Percentiles rank a stretch among this genome's conserved stretches.
Conservation (phyloP, 2,329 filamentous ascomycete genomes). For the Fusarium zealandicum region DNA sequence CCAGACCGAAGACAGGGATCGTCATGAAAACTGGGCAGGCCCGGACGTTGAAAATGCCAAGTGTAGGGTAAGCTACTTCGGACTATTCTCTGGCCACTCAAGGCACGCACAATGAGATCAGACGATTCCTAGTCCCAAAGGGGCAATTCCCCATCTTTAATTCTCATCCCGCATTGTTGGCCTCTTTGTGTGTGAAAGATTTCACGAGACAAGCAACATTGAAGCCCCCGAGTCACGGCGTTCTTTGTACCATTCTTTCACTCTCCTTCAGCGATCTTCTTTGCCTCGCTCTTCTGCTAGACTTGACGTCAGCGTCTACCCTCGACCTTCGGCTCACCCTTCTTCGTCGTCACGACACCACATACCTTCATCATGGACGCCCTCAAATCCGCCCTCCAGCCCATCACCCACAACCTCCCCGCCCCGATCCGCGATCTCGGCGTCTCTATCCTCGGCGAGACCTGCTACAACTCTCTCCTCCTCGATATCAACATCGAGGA, state of each 20-base stretch:
- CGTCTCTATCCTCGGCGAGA: slow-evolving; percentile 78
- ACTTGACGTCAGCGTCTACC: neutral
- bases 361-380: slow-evolving; percentile 60
- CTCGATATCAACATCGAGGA: slow-evolving; percentile 83
- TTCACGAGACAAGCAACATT: slow-evolving; percentile 15
- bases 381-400: slow-evolving; percentile 67
- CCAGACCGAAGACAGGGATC: slow-evolving; percentile 12
- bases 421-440: slow-evolving; percentile 76
- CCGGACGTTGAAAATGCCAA: neutral
- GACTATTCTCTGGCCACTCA: neutral
- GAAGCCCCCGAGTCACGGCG: slow-evolving; percentile 19
- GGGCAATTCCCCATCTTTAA: slow-evolving; percentile 7
- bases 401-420: slow-evolving; percentile 77
- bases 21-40: neutral
- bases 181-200: slow-evolving; percentile 23
- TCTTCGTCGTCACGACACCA: neutral
- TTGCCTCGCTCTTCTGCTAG: neutral
- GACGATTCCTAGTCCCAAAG: slow-evolving; percentile 10
- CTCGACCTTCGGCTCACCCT: neutral
- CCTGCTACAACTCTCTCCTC: slow-evolving; percentile 86
- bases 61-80: slow-evolving; percentile 20
- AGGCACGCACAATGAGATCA: slow-evolving; percentile 9
- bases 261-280: slow-evolving; percentile 24
- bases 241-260: slow-evolving; percentile 26
- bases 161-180: slow-evolving; percentile 32